Percentiles rank a stretch among this genome's conserved stretches.
phyloP scores from a whole-genome alignment of 257 asterid genomes.

The Lycium barbarum region DNA sequence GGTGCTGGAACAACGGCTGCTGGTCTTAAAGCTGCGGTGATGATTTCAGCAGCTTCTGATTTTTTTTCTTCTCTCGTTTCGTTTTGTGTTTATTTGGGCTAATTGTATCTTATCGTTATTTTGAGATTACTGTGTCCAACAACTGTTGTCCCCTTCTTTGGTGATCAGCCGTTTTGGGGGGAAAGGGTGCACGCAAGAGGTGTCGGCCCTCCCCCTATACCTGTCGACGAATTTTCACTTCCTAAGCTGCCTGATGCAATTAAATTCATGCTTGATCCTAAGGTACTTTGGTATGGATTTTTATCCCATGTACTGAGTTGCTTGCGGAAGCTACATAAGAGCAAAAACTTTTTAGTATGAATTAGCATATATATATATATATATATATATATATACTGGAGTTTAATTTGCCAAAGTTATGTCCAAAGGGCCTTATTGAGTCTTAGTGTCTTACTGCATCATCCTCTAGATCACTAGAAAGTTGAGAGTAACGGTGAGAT shows the following conservation, averaged over 20 bases:
- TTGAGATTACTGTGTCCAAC: slow-evolving; percentile 80
- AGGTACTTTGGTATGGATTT: slow-evolving; percentile 53
- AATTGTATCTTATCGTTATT: neutral
- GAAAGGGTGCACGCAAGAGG: slow-evolving; percentile 89
- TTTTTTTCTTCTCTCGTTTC: neutral
- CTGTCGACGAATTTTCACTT: slow-evolving; percentile 83
- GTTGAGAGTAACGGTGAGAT: neutral
- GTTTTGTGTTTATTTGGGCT: neutral
- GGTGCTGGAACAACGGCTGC: slow-evolving; percentile 99
- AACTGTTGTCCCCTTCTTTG: slow-evolving; percentile 87
- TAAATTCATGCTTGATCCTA: slow-evolving; percentile 72
- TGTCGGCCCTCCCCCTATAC: slow-evolving; percentile 89
- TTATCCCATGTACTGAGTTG: slow-evolving; percentile 4
- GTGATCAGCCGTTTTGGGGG: slow-evolving; percentile 99
- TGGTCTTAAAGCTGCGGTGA: slow-evolving; percentile 97
- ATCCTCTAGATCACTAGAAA: neutral
- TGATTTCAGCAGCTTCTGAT: slow-evolving; percentile 5
- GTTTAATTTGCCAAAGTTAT: slow-evolving; percentile 7
- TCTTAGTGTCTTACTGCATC: neutral
- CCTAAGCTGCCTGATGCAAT: slow-evolving; percentile 73
- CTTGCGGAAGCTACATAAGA: neutral
- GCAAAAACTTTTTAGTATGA: neutral
- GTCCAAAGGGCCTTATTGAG: neutral
- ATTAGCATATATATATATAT: neutral
- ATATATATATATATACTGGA: neutral